A percentile compares a stretch with the other conserved stretches of the same genome.
phyloP scores from a whole-genome alignment of 2,329 filamentous ascomycete genomes.

The Apiospora sp. region DNA sequence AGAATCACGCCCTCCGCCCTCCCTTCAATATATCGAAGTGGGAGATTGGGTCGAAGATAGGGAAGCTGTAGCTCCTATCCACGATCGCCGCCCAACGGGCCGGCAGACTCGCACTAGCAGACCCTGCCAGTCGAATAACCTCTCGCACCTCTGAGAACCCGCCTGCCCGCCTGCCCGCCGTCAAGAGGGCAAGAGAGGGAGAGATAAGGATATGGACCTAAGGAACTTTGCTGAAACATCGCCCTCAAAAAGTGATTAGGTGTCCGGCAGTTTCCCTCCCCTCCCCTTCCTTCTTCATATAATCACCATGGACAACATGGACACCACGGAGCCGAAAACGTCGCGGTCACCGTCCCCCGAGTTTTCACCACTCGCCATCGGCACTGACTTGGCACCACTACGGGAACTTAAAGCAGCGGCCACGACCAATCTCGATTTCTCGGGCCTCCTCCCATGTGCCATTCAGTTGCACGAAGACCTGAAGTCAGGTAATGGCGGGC shows the following conservation, averaged over 20 bases:
- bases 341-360: slow-evolving; percentile 53
- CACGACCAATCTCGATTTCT: slow-evolving; percentile 68
- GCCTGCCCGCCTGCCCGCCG: background rate
- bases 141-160: slow-evolving; percentile 11
- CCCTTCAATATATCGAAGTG: slow-evolving; percentile 21
- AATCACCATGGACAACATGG: slow-evolving; percentile 14
- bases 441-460: slow-evolving; percentile 73
- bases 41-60: slow-evolving; percentile 13
- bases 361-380: slow-evolving; percentile 59
- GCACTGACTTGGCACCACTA: slow-evolving; percentile 65
- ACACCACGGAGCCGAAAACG: slow-evolving; percentile 17
- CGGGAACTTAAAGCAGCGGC: slow-evolving; percentile 64
- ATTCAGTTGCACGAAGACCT: slow-evolving; percentile 87
- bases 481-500: slow-evolving; percentile 86
- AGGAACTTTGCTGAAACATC: slow-evolving; percentile 22
- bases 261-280: background rate
- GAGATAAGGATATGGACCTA: slow-evolving; percentile 15
- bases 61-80: slow-evolving; percentile 20
- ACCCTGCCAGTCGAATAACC: slow-evolving; percentile 10
- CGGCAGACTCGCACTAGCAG: slow-evolving; percentile 11
- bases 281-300: slow-evolving; percentile 23
- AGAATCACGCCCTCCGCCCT: background rate
- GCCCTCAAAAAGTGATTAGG: slow-evolving; percentile 12
- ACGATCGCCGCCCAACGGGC: slow-evolving; percentile 25
- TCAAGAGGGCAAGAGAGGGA: background rate